phyloP scores from a whole-genome alignment of 2,329 filamentous ascomycete species.

The Dendryphion nanum region DNA sequence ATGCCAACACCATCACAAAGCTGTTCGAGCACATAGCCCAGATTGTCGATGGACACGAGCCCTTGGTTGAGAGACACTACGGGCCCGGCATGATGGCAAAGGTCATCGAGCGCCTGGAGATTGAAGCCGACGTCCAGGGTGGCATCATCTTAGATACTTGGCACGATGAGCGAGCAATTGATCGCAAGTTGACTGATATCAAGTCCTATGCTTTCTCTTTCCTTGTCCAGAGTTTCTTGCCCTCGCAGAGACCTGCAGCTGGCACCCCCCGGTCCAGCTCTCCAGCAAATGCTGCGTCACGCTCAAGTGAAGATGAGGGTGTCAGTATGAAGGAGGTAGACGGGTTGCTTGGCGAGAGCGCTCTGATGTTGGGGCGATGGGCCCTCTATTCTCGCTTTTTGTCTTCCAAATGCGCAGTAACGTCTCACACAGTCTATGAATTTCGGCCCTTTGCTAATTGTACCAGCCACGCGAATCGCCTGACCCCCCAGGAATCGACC shows the following conservation, averaged over 20 bases:
- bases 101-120: constrained; percentile 88
- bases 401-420: constrained; percentile 78
- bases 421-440: constrained; percentile 28
- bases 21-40: constrained; percentile 97
- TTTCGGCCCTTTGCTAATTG: constrained; percentile 14
- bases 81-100: constrained; percentile 89
- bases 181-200: constrained; percentile 86
- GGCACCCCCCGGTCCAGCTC: constrained; percentile 71
- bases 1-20: constrained; percentile 84
- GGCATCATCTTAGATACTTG: constrained; percentile 95
- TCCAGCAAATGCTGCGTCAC: constrained; percentile 60
- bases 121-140: constrained; percentile 93
- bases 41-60: constrained; percentile 89
- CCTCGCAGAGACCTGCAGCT: constrained; percentile 61
- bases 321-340: constrained; percentile 98
- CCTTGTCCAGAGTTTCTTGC: constrained; percentile 88
- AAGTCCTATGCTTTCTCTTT: constrained; percentile 99
- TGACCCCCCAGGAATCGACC: constrained; percentile 52
- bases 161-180: constrained; percentile 83
- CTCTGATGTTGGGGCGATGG: constrained; percentile 91
- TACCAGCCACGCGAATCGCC: constrained; percentile 39
- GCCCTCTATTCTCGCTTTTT: constrained; percentile 89
- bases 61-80: constrained; percentile 90
- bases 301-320: constrained; percentile 80
- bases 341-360: constrained; percentile 79